These are phyloP conservation scores for Porpolomopsis calyptriformis DNA, from an alignment of 768 basidiomycete genomes.

Conservation along the genomic window DNA sequence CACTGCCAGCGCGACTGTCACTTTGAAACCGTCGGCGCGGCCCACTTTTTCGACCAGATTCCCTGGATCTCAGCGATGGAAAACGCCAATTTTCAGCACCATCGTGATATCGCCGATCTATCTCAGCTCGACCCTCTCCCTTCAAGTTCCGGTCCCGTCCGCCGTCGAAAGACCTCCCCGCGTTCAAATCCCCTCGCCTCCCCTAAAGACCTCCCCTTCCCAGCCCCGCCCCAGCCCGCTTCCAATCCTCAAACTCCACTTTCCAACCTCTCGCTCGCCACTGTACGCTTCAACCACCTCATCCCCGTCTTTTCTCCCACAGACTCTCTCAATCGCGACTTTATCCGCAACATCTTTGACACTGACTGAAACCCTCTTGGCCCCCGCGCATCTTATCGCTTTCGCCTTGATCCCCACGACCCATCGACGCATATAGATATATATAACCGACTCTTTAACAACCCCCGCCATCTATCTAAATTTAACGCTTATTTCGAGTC, in stretches of 20 bases:
- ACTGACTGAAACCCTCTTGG: neutral
- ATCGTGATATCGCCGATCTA: conserved; percentile 22
- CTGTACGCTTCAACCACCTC: no score
- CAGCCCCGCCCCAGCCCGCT: neutral
- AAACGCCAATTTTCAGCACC: conserved; percentile 54
- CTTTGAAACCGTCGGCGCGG: conserved; percentile 21
- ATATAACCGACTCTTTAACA: no score
- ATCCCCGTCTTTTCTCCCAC: conserved; percentile 40
- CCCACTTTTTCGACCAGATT: conserved; percentile 45
- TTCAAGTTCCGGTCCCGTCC: conserved; percentile 37
- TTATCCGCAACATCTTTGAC: neutral
- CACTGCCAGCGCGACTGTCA: conserved; percentile 19
- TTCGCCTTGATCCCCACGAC: conserved; percentile 1
- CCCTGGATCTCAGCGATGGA: conserved; percentile 61
- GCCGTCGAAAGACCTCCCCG: conserved; percentile 44
- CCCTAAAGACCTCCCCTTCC: conserved; percentile 23
- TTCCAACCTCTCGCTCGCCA: no score
- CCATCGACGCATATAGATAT: neutral
- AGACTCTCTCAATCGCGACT: neutral
- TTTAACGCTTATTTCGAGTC: neutral
- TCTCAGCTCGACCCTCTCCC: conserved; percentile 1
- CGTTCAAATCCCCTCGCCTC: conserved; percentile 39
- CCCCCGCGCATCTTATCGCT: neutral
- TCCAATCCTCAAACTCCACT: conserved; percentile 8
- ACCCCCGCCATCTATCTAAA: neutral